phyloP scores from a whole-genome alignment of 805 yeast species.

The Kurtzmaniella cleridarum region DNA sequence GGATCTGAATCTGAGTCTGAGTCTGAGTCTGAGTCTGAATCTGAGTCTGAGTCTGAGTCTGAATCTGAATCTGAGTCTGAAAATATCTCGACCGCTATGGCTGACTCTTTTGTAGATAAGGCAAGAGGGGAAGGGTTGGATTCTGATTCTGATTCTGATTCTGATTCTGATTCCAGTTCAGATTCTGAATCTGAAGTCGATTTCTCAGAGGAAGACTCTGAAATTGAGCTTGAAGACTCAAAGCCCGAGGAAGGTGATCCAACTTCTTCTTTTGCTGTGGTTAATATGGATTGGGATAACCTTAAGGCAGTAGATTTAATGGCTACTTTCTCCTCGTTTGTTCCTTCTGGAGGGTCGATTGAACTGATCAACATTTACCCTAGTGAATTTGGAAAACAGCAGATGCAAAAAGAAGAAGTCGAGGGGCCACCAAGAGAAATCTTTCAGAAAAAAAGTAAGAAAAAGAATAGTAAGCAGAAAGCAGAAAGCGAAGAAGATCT shows the following conservation, averaged over 20 bases:
- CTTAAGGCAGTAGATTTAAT: constrained; percentile 79
- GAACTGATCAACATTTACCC: constrained; percentile 70
- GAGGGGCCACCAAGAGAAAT: constrained; percentile 92
- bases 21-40: constrained; percentile 36
- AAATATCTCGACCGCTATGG: no score
- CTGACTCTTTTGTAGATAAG: constrained; percentile 35
- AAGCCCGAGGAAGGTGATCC: constrained; percentile 88
- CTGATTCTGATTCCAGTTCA: constrained; percentile 41
- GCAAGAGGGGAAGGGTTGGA: constrained; percentile 65
- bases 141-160: constrained; percentile 26
- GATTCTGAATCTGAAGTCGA: constrained; percentile 35
- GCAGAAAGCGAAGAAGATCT: constrained; percentile 32
- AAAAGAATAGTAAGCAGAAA: constrained; percentile 26
- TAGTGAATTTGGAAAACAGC: constrained; percentile 88
- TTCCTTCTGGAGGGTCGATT: constrained; percentile 70
- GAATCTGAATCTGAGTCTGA: constrained; percentile 31
- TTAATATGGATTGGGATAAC: constrained; percentile 97
- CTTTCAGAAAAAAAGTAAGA: constrained; percentile 47
- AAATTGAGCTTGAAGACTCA: constrained; percentile 48
- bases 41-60: constrained; percentile 42
- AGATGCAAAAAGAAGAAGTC: constrained; percentile 80
- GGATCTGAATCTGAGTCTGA: constrained; percentile 27
- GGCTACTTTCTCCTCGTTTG: constrained; percentile 84
- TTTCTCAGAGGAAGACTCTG: constrained; percentile 48
- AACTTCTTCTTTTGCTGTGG: constrained; percentile 76